Conservation (phyloP, 129 eudicot species). For the Chrysanthemum makinoi region DNA sequence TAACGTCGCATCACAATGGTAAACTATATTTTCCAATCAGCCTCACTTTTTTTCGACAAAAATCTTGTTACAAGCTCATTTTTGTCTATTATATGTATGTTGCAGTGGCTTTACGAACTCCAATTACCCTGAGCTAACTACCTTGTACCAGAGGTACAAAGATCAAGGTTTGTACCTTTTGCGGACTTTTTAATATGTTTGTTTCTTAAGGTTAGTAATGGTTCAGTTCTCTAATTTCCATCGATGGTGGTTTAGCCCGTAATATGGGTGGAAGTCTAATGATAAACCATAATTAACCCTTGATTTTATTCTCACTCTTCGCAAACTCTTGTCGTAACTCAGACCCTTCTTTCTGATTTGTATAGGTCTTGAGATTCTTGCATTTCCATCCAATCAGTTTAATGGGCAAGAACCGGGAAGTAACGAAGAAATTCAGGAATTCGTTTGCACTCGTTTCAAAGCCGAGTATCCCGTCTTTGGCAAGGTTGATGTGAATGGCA, state of each 20-base stretch:
- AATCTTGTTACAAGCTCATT: not conserved
- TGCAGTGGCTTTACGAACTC: constrained; percentile 86
- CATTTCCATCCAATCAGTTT: constrained; percentile 95
- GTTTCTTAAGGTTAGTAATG: not conserved
- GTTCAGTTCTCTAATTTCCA: no score
- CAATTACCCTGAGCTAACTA: constrained; percentile 78
- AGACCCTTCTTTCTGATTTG: not conserved
- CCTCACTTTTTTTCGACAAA: not conserved
- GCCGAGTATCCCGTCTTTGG: constrained; percentile 89
- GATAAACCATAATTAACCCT: not conserved
- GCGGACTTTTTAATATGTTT: not conserved
- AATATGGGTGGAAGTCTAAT: no score
- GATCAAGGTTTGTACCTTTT: constrained; percentile 58
- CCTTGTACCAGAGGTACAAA: constrained; percentile 74
- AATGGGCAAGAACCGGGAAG: constrained; percentile 93
- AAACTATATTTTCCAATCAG: constrained; percentile 1
- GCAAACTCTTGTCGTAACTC: not conserved
- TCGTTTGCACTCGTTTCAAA: constrained; percentile 96
- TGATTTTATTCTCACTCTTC: not conserved
- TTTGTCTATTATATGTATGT: not conserved
- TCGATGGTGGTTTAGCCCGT: no score
- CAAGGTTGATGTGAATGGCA: constrained; percentile 93
- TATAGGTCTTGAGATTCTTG: constrained; percentile 88
- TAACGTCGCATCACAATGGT: constrained; percentile 98
- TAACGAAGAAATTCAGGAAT: constrained; percentile 74